phyloP scores from a whole-genome alignment of 2,329 filamentous ascomycete species.

The Pseudogymnoascus sp. region DNA sequence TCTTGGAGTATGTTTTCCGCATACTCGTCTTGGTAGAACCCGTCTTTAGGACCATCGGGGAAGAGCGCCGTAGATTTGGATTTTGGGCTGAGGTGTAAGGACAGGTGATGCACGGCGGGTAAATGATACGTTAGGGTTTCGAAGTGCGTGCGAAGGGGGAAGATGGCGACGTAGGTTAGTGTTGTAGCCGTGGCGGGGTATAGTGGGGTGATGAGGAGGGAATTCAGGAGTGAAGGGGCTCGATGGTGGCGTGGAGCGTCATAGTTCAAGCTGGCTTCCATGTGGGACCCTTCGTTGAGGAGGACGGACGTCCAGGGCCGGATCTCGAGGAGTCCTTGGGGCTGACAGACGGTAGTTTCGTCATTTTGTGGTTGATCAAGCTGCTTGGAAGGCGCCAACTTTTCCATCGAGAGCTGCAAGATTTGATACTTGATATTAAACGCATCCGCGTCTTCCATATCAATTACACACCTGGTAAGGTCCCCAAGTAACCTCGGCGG shows the following conservation, averaged over 20 bases:
- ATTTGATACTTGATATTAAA: slow-evolving; percentile 59
- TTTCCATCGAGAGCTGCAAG: slow-evolving; percentile 35
- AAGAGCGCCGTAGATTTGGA: neutral
- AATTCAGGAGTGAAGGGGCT: slow-evolving; percentile 41
- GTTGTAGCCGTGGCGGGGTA: slow-evolving; percentile 39
- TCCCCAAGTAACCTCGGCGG: slow-evolving; percentile 56
- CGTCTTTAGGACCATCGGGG: slow-evolving; percentile 28
- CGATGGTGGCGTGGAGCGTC: slow-evolving; percentile 62
- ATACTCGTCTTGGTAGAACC: slow-evolving; percentile 18
- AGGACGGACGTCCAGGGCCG: slow-evolving; percentile 55
- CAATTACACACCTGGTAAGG: slow-evolving; percentile 50
- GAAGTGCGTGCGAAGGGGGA: slow-evolving; percentile 58
- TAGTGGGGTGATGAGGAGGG: slow-evolving; percentile 30
- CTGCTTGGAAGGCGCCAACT: neutral
- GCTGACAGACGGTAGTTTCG: neutral
- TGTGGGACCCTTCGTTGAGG: slow-evolving; percentile 69
- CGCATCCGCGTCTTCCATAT: slow-evolving; percentile 52
- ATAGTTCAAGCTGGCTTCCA: slow-evolving; percentile 63
- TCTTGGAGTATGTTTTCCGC: slow-evolving; percentile 21
- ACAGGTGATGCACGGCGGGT: slow-evolving; percentile 45
- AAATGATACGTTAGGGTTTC: slow-evolving; percentile 41
- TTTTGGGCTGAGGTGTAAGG: slow-evolving; percentile 43
- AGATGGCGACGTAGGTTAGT: slow-evolving; percentile 57
- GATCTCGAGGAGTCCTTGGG: slow-evolving; percentile 18
- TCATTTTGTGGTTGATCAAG: neutral